phyloP scores from a whole-genome alignment of 805 yeast species.

The Metschnikowia reukaufii region DNA sequence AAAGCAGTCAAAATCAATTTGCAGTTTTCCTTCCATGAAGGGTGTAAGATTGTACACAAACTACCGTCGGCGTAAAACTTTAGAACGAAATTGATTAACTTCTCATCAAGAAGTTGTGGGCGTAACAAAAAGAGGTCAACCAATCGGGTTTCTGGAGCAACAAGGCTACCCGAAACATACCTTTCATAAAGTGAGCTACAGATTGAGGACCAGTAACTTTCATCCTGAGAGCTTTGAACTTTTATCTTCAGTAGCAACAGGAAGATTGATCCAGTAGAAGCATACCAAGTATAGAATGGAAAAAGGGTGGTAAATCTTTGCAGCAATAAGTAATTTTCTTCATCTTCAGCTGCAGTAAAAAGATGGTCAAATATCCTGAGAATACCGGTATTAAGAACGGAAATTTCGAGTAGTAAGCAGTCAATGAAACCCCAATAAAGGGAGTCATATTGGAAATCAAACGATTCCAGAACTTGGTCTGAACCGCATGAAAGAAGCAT shows the following conservation, averaged over 20 bases:
- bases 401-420: slow-evolving; percentile 35
- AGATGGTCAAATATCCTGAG: slow-evolving; percentile 41
- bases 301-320: slow-evolving; percentile 26
- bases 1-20: slow-evolving; percentile 46
- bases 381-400: slow-evolving; percentile 41
- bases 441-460: slow-evolving; percentile 19
- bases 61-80: slow-evolving; percentile 48
- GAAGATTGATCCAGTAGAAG: slow-evolving; percentile 39
- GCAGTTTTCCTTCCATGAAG: slow-evolving; percentile 53
- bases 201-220: slow-evolving; percentile 33
- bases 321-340: slow-evolving; percentile 11
- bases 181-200: slow-evolving; percentile 35
- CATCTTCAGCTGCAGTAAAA: slow-evolving; percentile 30
- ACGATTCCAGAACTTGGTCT: not conserved
- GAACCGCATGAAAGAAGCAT: slow-evolving; percentile 19
- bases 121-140: slow-evolving; percentile 42
- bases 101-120: slow-evolving; percentile 36
- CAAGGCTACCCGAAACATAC: slow-evolving; percentile 32
- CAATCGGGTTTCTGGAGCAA: slow-evolving; percentile 44
- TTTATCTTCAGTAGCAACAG: slow-evolving; percentile 31
- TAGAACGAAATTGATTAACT: slow-evolving; percentile 45
- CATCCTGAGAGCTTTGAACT: slow-evolving; percentile 28
- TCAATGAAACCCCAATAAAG: slow-evolving; percentile 35
- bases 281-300: slow-evolving; percentile 44
- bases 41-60: slow-evolving; percentile 52